phyloP scores from a whole-genome alignment of 768 basidiomycete species.

The Tulasnella sp. region DNA sequence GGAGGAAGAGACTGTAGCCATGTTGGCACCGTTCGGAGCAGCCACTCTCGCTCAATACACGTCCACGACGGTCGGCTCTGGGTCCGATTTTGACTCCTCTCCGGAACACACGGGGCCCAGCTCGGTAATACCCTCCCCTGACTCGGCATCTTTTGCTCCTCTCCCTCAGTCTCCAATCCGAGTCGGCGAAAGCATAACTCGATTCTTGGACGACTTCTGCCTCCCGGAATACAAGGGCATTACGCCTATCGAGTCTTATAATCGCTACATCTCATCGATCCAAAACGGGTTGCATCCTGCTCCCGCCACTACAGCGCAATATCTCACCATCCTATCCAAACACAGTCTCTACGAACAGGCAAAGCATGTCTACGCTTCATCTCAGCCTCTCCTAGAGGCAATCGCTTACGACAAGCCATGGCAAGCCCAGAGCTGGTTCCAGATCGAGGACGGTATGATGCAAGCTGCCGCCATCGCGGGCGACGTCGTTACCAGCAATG shows the following conservation, averaged over 20 bases:
- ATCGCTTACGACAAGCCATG: constrained; percentile 51
- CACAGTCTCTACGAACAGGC: constrained; percentile 62
- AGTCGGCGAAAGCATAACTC: constrained; percentile 19
- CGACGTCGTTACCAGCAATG: constrained; percentile 75
- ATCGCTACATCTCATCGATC: constrained; percentile 54
- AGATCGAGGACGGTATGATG: constrained; percentile 87
- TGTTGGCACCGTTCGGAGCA: constrained; percentile 15
- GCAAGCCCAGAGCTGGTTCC: constrained; percentile 68
- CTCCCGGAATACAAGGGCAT: constrained; percentile 38
- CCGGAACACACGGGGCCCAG: neutral
- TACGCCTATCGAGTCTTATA: constrained; percentile 52
- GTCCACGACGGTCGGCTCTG: neutral
- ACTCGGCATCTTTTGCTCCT: neutral
- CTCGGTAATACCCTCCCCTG: constrained; percentile 8
- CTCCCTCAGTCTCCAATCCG: neutral
- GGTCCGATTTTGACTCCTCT: constrained; percentile 14
- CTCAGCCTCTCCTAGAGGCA: constrained; percentile 61
- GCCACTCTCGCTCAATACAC: constrained; percentile 2
- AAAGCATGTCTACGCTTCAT: constrained; percentile 64
- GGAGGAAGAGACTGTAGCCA: constrained; percentile 14
- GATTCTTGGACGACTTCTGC: constrained; percentile 37
- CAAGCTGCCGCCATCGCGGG: constrained; percentile 82
- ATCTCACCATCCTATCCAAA: constrained; percentile 75
- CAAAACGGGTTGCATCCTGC: constrained; percentile 54
- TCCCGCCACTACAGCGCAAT: constrained; percentile 56